Evolutionary conservation across 202 grass and related monocot genomes (phyloP).

Genomic region (Alloteropsis angusta): DNA sequence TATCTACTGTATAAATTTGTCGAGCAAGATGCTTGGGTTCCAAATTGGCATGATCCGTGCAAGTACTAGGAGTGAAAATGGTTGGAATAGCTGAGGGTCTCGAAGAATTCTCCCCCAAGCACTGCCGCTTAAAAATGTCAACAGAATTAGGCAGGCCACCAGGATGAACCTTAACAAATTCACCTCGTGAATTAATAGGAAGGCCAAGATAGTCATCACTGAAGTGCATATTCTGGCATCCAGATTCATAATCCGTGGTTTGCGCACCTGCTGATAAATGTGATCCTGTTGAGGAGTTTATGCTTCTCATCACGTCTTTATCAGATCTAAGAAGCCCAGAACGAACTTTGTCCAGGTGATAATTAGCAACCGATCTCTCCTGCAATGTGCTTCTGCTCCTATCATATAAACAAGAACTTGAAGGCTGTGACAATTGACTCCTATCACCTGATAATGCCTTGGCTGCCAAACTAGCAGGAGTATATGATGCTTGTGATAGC

Average conservation of each 20-base stretch:
- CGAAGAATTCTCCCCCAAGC: conserved; percentile 17
- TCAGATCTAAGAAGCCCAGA: conserved; percentile 27
- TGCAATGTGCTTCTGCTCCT: conserved; percentile 21
- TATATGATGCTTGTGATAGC: not conserved
- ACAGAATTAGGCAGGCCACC: conserved; percentile 19
- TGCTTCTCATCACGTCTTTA: conserved; percentile 42
- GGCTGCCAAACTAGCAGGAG: conserved; percentile 20
- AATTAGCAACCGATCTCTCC: conserved; percentile 15
- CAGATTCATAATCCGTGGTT: conserved; percentile 23
- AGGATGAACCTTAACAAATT: conserved; percentile 60
- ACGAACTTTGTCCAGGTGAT: conserved; percentile 13
- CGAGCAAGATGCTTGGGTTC: conserved; percentile 24
- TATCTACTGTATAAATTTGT: conserved; percentile 35
- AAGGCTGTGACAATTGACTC: conserved; percentile 17
- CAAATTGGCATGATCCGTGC: conserved; percentile 27
- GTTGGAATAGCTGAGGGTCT: conserved; percentile 19
- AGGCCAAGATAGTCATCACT: conserved; percentile 47
- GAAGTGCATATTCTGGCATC: conserved; percentile 25
- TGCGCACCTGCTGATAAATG: conserved; percentile 45
- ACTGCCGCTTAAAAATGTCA: conserved; percentile 32
- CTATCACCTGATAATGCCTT: conserved; percentile 22
- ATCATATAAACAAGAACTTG: conserved; percentile 22
- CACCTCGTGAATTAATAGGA: conserved; percentile 86
- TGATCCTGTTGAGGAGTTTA: conserved; percentile 64
- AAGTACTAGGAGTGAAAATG: conserved; percentile 15